Base-by-base conservation (phyloP, 805 yeast species). In the Kregervanrija pseudodelftensis region DNA sequence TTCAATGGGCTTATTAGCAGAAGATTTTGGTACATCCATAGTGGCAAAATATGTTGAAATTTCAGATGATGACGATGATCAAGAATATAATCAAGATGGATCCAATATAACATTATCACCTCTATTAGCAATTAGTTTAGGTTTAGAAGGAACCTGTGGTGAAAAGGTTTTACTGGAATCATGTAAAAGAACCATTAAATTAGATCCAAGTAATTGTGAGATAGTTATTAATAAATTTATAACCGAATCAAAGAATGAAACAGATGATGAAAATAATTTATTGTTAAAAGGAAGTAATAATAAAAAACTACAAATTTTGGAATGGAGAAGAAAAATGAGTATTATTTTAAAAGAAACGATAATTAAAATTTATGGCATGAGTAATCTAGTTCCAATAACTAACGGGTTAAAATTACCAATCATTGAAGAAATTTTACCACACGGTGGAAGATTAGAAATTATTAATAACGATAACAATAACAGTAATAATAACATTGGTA, bases 361-460 rank as follows among this genome's bases (percentile, higher is more conserved):
- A 14, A 36, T 39, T 8, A 17, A 30, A 2, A n/a, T 42, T 12
- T 44, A 31, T 28, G 46, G 39, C 2, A 11, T 22, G 28, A 15
- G 10, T n/a, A n/a, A 13, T 2, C 22, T 33, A 12, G 17, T 44
- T 12, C 70, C 77, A 2, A 53, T 80, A 36, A 75, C 89, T 0
- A 74, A 75, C 47, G 67, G 65, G 28, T 56, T 71, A 42, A 76
- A 74, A 48, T 50, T 85, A 1, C 88, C 90, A 1, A 60, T 76
- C 2, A 69, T 76, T 1, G 58, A 58, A 0, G 49, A 64, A 1
- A 15, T 60, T 5, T 58, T 83, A 14, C 82, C 85, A 0, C 50
- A 66, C 36, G 93, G 95, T 11, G 90, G 84, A 0, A 42, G 76
- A 7, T 41, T 85, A 22, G 76, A 70, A 14, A 41, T 51, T 14